Evolutionary conservation across 106 monocot genomes (phyloP).

Genomic region (Phalaenopsis equestris): DNA sequence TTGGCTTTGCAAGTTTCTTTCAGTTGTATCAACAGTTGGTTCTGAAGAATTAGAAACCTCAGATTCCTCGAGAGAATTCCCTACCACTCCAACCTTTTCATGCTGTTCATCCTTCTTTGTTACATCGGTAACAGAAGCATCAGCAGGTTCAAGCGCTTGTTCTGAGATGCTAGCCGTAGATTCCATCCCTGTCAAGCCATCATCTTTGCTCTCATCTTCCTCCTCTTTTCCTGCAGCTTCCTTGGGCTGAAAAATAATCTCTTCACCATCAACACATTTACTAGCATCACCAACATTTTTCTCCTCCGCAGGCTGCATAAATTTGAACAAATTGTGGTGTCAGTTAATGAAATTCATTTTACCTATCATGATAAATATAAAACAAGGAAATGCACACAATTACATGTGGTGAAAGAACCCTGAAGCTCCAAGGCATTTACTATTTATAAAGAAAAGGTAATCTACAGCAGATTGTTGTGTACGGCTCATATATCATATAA

Average conservation of each 20-base stretch:
- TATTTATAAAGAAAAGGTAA: too few relatives aligned
- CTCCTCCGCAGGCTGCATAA: conserved; percentile 1
- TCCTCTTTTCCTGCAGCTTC: background rate
- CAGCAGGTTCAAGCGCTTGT: background rate
- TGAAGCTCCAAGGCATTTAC: too few relatives aligned
- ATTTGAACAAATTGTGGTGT: background rate
- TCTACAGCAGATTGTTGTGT: too few relatives aligned
- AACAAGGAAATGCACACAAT: background rate
- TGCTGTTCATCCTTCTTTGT: background rate
- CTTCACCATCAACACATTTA: background rate
- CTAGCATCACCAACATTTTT: background rate
- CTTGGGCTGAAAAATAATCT: conserved; percentile 8
- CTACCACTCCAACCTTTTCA: background rate
- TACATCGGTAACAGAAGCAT: background rate
- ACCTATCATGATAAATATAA: background rate
- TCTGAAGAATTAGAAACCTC: conserved; percentile 2
- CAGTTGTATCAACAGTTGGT: background rate
- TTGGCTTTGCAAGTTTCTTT: background rate
- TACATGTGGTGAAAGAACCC: background rate
- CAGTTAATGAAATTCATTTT: background rate
- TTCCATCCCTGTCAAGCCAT: background rate
- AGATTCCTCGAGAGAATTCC: too few relatives aligned
- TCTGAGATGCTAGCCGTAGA: background rate
- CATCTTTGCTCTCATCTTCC: background rate
- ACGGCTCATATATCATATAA: too few relatives aligned